Base-by-base conservation (phyloP, 768 basidiomycete genomes). In the Leccinum truebloodii region DNA sequence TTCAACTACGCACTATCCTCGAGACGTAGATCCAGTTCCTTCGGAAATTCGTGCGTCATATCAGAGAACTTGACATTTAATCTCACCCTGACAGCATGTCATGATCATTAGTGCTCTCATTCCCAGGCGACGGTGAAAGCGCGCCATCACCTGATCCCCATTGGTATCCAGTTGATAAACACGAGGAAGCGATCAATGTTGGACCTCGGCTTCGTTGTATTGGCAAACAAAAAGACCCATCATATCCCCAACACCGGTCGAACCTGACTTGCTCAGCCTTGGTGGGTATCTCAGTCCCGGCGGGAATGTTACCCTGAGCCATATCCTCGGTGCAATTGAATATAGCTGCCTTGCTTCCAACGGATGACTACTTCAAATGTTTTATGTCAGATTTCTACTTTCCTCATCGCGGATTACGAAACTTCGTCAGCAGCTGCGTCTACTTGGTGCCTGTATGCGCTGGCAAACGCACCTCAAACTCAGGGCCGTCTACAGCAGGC, bases 351-450 rank as follows among this genome's bases (percentile, higher is more conserved):
- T 71, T 76, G 10, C 10, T 73, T 76, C 1, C 78, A 82, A 60
- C 77, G 78, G n/a, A 78, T 10, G 77, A 78, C 81, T 12, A 78
- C 81, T 39, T 71, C 77, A n/a, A 86, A 90, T 62, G 79, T 83
- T 2, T 73, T 85, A 24, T 84, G 79, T 64, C 88, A 87, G 63
- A 87, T 88, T 61, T 80, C 82, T 12, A 87, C 85, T 0, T 87
- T 88, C 68, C 76, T 88, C 32, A 78, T 83, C 14, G 84, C 85
- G 5, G 87, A 88, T 12, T 83, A 89, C 73, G 87, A 89, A 69
- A 86, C 86, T 1, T 81, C 81, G 18, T 77, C 83, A 20, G 44
- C 20, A 1, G 78, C 78, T 6, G 82, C 85, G 4, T 74, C 88
- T 16, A 79, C 84, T 7, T 90, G 86, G 86, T 82, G 81, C 57